A percentile compares a stretch with the other conserved stretches of the same genome.
Conservation (phyloP, 2,329 filamentous ascomycete genomes). For the Apiospora koreana region DNA sequence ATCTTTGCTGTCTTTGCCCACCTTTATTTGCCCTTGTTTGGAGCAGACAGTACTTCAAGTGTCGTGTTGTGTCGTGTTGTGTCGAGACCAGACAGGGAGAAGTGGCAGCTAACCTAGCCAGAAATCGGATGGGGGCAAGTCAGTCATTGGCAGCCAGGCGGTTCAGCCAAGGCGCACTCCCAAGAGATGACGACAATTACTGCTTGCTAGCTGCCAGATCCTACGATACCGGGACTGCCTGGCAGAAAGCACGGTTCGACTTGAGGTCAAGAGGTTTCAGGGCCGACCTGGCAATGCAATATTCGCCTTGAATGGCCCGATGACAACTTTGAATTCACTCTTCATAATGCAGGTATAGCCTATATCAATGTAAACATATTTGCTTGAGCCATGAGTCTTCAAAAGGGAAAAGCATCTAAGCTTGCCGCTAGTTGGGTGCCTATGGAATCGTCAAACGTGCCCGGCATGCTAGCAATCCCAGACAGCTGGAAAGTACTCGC, state of each 20-base stretch:
- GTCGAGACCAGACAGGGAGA: background rate
- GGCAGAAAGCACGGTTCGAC: background rate
- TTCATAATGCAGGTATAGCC: background rate
- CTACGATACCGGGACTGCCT: background rate
- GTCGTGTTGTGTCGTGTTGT: no score
- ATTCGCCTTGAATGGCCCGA: background rate
- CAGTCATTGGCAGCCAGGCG: background rate
- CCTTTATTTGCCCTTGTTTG: background rate
- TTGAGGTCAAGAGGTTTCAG: slow-evolving; percentile 2
- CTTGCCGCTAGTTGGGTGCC: background rate
- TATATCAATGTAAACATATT: background rate
- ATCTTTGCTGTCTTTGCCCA: background rate
- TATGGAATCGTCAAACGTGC: background rate
- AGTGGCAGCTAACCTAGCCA: slow-evolving; percentile 5
- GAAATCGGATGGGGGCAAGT: background rate
- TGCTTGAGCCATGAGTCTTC: background rate
- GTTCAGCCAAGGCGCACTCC: background rate
- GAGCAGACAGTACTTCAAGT: background rate
- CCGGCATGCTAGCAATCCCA: background rate
- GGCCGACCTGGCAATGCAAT: background rate
- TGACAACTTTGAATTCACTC: background rate
- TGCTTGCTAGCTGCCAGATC: background rate
- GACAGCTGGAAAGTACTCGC: background rate
- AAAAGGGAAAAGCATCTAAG: background rate
- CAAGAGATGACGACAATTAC: background rate